phyloP scores from a whole-genome alignment of 805 yeast genomes.

The Sugiyamaella qingdaonensis region DNA sequence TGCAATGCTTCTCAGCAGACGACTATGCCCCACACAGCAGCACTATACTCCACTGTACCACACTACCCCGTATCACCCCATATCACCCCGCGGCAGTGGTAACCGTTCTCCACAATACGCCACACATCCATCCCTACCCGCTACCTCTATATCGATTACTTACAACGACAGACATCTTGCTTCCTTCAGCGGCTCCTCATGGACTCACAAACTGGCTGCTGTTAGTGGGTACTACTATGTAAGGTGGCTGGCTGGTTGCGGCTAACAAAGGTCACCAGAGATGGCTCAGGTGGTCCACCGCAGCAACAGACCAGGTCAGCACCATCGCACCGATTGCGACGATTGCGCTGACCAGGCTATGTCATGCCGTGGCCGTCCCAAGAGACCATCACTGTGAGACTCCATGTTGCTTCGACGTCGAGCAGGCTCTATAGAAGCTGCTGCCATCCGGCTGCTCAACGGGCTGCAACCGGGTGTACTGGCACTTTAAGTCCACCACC shows the following conservation, averaged over 20 bases:
- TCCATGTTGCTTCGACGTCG: background rate
- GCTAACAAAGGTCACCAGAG: constrained; percentile 3
- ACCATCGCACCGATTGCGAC: background rate
- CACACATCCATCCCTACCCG: background rate
- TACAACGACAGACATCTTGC: constrained; percentile 12
- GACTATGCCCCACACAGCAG: too few relatives aligned
- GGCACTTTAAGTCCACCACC: background rate
- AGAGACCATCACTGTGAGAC: background rate
- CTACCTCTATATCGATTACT: background rate
- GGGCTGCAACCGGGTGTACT: background rate
- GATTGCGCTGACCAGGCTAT: background rate
- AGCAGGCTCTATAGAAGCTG: background rate
- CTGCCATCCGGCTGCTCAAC: too few relatives aligned
- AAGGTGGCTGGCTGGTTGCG: constrained; percentile 1
- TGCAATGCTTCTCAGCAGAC: too few relatives aligned
- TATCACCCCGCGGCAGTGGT: too few relatives aligned
- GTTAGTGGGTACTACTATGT: background rate
- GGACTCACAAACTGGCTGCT: background rate
- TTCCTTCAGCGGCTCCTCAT: background rate
- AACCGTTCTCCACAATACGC: too few relatives aligned
- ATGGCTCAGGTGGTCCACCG: background rate
- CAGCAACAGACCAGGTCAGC: background rate
- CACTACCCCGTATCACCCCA: too few relatives aligned
- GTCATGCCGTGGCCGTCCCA: background rate
- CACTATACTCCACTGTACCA: too few relatives aligned